Base-by-base conservation (phyloP, 441 rosid genomes). In the Cnidoscolus chayamansa region DNA sequence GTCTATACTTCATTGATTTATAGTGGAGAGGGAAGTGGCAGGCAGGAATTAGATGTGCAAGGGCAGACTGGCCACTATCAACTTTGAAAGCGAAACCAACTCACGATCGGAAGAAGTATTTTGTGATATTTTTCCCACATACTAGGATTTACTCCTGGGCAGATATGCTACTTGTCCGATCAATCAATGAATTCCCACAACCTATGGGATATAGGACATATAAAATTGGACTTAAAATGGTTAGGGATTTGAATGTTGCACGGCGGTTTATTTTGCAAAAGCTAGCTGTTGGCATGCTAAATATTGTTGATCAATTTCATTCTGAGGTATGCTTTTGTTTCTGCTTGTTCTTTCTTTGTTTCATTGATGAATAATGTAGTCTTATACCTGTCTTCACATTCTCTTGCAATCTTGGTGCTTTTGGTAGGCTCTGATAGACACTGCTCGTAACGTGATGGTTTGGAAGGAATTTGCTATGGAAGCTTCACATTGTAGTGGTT, bases 21-120 rank as follows among this genome's bases (percentile, higher is more conserved):
- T 73, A 96, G 98, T 93, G 98, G 99, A 89, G 99, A 84, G 99
- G 98, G 55, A 92, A 81, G 87, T 96, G 99, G 99, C 96, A 90
- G 54, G 96, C 95, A 48, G 98, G 97, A 84, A 92, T 93, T 68
- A 85, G 90, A 83, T 96, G 99, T 75, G 94, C 92, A 37, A 90
- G 88, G 79, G 92, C 94, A 25, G 98, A 93, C 84, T 90, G 98
- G 90, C 98, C 99, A 19, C 74, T 96, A 55, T 77, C 96, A n/a
- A 93, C 98, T 67, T 82, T 93, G 79, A 93, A 74, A 82, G 98
- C 92, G 17, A 93, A 93, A 80, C 98, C 97, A 11, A 96, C 96
- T 71, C 98, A 93, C 64, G 99, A 89, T 70, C 82, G 98, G 63
- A 96, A 96, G 83, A 83, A 90, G 77, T 96, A 93, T 76, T 90